phyloP scores from a whole-genome alignment of 2,329 filamentous ascomycete genomes.

The Penicillium sp. region DNA sequence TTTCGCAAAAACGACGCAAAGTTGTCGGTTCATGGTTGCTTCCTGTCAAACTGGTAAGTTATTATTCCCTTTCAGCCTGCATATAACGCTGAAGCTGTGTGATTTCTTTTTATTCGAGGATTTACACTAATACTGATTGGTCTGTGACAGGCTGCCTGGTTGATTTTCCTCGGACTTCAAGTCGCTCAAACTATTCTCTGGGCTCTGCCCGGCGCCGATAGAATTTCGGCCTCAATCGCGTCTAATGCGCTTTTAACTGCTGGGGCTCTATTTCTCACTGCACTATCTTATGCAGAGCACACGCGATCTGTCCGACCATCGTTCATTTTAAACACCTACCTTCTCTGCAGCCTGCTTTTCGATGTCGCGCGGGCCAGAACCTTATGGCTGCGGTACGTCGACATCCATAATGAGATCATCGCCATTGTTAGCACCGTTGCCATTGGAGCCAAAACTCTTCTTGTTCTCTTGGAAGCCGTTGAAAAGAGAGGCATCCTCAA shows the following conservation, averaged over 20 bases:
- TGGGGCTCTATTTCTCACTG: conserved; percentile 30
- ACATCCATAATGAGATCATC: conserved; percentile 32
- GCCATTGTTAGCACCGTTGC: conserved; percentile 42
- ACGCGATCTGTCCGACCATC: conserved; percentile 44
- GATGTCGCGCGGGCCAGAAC: conserved; percentile 46
- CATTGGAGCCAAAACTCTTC: conserved; percentile 41
- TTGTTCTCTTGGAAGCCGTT: conserved; percentile 44
- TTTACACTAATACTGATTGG: conserved; percentile 5
- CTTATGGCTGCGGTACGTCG: conserved; percentile 35
- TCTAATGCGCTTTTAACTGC: conserved; percentile 29
- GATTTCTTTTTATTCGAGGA: not conserved
- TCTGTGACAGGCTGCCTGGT: conserved; percentile 26
- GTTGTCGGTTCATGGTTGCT: conserved; percentile 31
- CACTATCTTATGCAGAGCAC: conserved; percentile 48
- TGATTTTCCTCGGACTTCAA: conserved; percentile 33
- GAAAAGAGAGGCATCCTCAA: conserved; percentile 44
- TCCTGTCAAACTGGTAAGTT: conserved; percentile 35
- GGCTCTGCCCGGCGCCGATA: conserved; percentile 28
- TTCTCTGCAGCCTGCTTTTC: conserved; percentile 44
- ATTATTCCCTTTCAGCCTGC: not conserved
- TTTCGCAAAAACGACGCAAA: conserved; percentile 33
- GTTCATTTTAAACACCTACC: conserved; percentile 45
- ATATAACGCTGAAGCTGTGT: not conserved
- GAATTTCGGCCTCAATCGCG: conserved; percentile 34
- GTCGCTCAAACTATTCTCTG: conserved; percentile 37